Percentiles rank a stretch among this genome's conserved stretches.
Conservation (phyloP, 805 yeast genomes). For the Saturnispora sanitii region DNA sequence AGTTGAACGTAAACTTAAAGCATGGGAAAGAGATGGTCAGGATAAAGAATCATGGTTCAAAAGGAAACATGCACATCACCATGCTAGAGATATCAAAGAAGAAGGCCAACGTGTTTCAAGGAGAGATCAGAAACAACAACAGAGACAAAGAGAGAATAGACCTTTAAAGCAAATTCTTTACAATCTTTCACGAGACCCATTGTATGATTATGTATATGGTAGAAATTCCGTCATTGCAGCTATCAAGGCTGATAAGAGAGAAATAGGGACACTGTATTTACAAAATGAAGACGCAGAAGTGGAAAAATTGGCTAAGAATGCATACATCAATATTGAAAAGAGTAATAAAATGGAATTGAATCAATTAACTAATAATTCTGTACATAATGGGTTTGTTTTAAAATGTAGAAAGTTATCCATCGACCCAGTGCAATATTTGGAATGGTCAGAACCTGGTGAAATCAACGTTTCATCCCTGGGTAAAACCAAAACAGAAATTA, state of each 20-base stretch:
- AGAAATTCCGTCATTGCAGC: constrained; percentile 69
- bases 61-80: constrained; percentile 56
- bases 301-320: constrained; percentile 35
- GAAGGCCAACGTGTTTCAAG: constrained; percentile 14
- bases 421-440: neutral
- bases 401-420: constrained; percentile 48
- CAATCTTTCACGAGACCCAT: constrained; percentile 29
- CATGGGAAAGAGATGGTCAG: constrained; percentile 58
- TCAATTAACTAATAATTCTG: constrained; percentile 51
- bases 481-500: neutral
- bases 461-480: neutral
- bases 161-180: constrained; percentile 13
- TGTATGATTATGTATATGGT: constrained; percentile 66
- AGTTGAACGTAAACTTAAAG: constrained; percentile 32
- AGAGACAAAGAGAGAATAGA: constrained; percentile 3
- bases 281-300: constrained; percentile 31
- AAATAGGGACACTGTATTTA: constrained; percentile 27
- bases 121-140: constrained; percentile 6
- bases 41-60: constrained; percentile 55
- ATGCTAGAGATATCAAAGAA: constrained; percentile 35
- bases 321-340: constrained; percentile 27
- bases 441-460: neutral
- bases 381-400: constrained; percentile 72
- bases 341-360: constrained; percentile 45
- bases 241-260: constrained; percentile 39